Evolutionary conservation across 306 rosid genomes (phyloP), one percentile per base, ranked within the genome.

Genomic region (Parietaria judaica): DNA sequence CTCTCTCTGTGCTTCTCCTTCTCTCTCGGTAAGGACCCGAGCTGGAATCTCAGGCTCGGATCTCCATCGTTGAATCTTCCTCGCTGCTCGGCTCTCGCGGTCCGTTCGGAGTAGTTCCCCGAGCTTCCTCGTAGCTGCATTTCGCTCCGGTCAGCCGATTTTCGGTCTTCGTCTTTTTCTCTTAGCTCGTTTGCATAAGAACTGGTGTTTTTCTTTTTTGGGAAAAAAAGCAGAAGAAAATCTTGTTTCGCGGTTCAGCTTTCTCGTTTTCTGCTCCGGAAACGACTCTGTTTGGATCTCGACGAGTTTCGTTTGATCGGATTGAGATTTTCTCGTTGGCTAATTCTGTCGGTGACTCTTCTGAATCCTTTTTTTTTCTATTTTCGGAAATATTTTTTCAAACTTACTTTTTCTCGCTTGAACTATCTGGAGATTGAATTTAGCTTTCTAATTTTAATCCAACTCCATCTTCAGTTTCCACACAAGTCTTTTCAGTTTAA

Each of bases 81-180:
- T 7, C n/a, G 43, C 51, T 34, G 55, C 66, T 45, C 52, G 34
- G 74, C 45, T 41, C 13, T 60, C 64, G 8, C 39, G 36, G 37
- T 69, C 60, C 44, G 51, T 54, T 41, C 3, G 43, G 43, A 5
- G 31, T 23, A 23, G 51, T 41, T 65, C 44, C 37, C 47, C 14
- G 17, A 38, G 47, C 3, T 53, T 48, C 48, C 55, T 56, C 54
- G 51, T 50, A 65, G 71, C 75, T 70, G 57, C 89, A 60, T 76
- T 74, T 56, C n/a, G 31, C 51, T 61, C 79, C 38, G 76, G 96
- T 90, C 66, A 73, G 83, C 72, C 56, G 45, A 58, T 75, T 81
- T 69, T 38, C 0, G 13, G 16, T 52, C 48, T 17, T 56, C n/a
- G 39, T 53, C 41, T 7, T 43, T 39, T 5, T 14, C 36, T n/a